Conservation (phyloP, 441 rosid species). For the Populus hybrid region DNA sequence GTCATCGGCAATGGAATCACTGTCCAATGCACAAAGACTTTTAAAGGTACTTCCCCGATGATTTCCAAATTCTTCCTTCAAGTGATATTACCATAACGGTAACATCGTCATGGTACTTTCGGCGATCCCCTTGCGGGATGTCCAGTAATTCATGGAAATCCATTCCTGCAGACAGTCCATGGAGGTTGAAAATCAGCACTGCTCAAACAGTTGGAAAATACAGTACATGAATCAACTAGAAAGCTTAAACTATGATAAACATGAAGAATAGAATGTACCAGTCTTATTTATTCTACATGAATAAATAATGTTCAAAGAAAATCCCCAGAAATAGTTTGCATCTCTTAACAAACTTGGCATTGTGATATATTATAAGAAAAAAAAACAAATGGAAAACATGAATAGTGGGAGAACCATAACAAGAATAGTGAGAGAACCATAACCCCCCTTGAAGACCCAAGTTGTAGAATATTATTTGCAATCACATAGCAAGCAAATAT, state of each 20-base stretch:
- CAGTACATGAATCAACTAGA: not conserved
- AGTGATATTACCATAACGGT: conserved; percentile 92
- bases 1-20: conserved; percentile 4
- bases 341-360: not conserved
- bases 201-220: not conserved
- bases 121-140: conserved; percentile 93
- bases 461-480: not conserved
- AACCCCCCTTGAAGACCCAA: not conserved
- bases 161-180: conserved; percentile 57
- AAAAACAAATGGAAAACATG: no score
- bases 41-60: conserved; percentile 88
- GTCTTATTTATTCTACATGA: not conserved
- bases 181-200: not conserved
- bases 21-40: conserved; percentile 10
- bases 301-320: not conserved
- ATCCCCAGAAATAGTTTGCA: not conserved
- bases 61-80: conserved; percentile 96
- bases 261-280: not conserved
- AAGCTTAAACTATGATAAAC: not conserved
- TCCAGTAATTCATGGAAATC: conserved; percentile 83
- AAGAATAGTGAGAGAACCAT: not conserved
- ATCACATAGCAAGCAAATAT: no score
- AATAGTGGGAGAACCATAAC: no score
- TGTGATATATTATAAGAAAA: not conserved
- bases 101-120: conserved; percentile 95